Conservation (phyloP, 2,329 filamentous ascomycete genomes). For the Stemphylium beticola region DNA sequence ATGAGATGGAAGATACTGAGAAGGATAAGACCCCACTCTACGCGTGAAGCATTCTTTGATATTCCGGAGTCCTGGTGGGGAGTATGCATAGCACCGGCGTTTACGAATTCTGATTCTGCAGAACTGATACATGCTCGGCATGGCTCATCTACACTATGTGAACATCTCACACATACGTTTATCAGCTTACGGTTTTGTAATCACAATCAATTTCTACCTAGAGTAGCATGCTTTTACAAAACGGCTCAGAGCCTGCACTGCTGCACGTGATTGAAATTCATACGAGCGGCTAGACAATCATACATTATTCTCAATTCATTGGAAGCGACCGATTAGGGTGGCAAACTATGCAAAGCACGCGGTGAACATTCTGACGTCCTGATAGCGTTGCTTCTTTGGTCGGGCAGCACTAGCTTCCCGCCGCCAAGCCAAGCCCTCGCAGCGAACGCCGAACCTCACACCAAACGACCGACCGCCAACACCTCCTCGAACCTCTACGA, state of each 20-base stretch:
- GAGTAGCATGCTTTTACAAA: no score
- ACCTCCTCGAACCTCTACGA: constrained; percentile 10
- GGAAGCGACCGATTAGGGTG: no score
- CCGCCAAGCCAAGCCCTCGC: constrained; percentile 19
- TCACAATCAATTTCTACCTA: no score
- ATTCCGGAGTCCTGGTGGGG: neutral
- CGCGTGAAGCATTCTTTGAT: constrained; percentile 14
- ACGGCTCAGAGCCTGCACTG: no score
- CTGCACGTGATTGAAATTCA: no score
- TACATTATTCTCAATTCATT: no score
- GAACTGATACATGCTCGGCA: neutral
- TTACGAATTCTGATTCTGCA: constrained; percentile 1
- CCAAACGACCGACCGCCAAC: constrained; percentile 8
- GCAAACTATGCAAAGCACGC: neutral
- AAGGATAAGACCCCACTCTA: constrained; percentile 19
- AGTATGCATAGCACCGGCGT: constrained; percentile 32
- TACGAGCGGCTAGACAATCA: no score
- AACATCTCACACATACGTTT: no score
- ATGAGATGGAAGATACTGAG: constrained; percentile 29
- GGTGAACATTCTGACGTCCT: constrained; percentile 12
- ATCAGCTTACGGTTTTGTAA: no score
- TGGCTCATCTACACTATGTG: no score
- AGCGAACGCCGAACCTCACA: constrained; percentile 11
- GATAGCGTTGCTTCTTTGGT: constrained; percentile 6
- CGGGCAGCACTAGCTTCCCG: constrained; percentile 10